Conservation (phyloP, 2,329 filamentous ascomycete genomes). For the Ophiostoma ulmi region DNA sequence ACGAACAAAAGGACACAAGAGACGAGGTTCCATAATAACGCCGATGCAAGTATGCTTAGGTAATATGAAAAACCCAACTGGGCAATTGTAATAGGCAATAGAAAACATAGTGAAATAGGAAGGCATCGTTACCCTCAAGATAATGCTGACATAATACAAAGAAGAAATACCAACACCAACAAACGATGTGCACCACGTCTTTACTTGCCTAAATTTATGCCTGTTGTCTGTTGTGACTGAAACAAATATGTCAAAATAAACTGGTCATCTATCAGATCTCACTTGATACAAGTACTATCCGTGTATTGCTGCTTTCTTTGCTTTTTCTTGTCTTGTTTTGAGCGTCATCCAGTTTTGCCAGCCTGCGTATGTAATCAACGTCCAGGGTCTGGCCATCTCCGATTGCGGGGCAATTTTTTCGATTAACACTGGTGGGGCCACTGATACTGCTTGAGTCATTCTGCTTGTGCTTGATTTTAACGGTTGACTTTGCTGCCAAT, state of each 20-base stretch:
- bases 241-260: not conserved
- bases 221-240: too few relatives aligned
- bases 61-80: too few relatives aligned
- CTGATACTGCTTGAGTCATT: not conserved
- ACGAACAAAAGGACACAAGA: too few relatives aligned
- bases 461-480: not conserved
- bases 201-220: not conserved
- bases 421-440: not conserved
- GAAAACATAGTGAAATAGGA: not conserved
- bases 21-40: too few relatives aligned
- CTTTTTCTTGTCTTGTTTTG: not conserved
- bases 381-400: constrained; percentile 4
- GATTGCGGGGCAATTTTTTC: constrained; percentile 15
- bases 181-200: not conserved
- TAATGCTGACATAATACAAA: not conserved
- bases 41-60: too few relatives aligned
- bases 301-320: not conserved
- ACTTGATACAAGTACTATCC: not conserved
- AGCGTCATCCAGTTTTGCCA: not conserved
- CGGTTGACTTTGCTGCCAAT: not conserved
- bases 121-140: not conserved
- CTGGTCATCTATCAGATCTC: not conserved
- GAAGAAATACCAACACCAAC: constrained; percentile 3
- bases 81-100: too few relatives aligned
- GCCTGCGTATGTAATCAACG: not conserved